Evolutionary conservation across 306 rosid species (phyloP).

Genomic region (Luffa aegyptiaca): DNA sequence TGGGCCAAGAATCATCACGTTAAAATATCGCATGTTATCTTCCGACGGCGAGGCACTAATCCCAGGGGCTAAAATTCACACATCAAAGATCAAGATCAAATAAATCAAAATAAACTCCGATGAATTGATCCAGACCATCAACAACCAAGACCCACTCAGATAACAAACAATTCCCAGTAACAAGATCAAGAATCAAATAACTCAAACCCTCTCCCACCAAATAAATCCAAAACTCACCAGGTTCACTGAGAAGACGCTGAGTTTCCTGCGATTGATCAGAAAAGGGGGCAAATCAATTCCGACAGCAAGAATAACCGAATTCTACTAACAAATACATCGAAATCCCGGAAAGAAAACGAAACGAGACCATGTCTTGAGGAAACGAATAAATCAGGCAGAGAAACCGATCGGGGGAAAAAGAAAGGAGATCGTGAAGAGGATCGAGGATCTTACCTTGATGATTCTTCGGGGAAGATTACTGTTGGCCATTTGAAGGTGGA

Average conservation of each 20-base stretch:
- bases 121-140: background rate
- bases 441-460: conserved; percentile 36
- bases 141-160: background rate
- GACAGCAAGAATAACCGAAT: background rate
- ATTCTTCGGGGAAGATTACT: conserved; percentile 93
- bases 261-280: conserved; percentile 65
- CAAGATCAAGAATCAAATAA: conserved; percentile 7
- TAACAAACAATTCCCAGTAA: background rate
- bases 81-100: conserved; percentile 15
- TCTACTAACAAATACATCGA: background rate
- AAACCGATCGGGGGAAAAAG: conserved; percentile 25
- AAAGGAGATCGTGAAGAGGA: conserved; percentile 38
- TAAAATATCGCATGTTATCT: conserved; percentile 93
- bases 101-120: background rate
- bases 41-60: conserved; percentile 97
- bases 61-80: conserved; percentile 71
- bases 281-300: background rate
- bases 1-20: conserved; percentile 97
- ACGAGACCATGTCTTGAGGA: background rate
- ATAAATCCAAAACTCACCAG: conserved; percentile 33
- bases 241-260: conserved; percentile 97
- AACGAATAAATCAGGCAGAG: background rate
- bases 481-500: conserved; percentile 65
- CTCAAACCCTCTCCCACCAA: background rate
- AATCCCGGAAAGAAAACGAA: background rate